Evolutionary conservation across 495 filamentous ascomycete species (phyloP), one percentile per base, ranked within the genome.

Genomic region (Parathielavia appendiculata): DNA sequence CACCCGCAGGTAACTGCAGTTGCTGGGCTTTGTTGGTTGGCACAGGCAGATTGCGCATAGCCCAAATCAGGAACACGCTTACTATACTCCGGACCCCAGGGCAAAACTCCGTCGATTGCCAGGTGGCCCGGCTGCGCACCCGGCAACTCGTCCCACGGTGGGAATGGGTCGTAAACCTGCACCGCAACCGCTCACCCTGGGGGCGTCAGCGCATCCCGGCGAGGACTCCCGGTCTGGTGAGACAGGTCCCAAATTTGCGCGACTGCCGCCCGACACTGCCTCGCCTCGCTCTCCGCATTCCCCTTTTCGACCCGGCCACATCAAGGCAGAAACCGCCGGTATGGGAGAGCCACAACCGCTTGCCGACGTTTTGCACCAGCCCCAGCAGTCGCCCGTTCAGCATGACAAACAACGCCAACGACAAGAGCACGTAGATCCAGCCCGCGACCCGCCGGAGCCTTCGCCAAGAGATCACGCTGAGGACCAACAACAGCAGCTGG

Each of bases 151-250:
- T 34, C 17, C 40, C 26, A 30, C 59, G 39, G 36, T 46, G 59
- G 69, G 71, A 63, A 82, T 82, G 79, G 76, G 75, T 56, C 77
- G 79, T 63, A 82, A 80, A 71, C 63, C 74, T 59, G 74, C 70
- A 63, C 79, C 78, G 58, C 76, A 80, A 63, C 77, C 79, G 71
- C 73, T 82, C 69, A 67, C 74, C 60, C 70, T 81, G 59, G 63
- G 65, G 64, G 64, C 70, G 52, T 60, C 68, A 58, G 63, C 69
- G 66, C 68, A 67, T 63, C 60, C 68, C 65, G 68, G 53, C 62
- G 64, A 69, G 20, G 66, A 63, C 43, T 60, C 67, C 55, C 60
- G 67, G 61, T 58, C 63, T 66, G 66, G 60, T 68, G 71, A 73
- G 66, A 70, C 66, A 46, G 69, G 71, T 57, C 71, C 68, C 51